Base-by-base conservation (phyloP, 768 basidiomycete species). In the Amanita exitialis region DNA sequence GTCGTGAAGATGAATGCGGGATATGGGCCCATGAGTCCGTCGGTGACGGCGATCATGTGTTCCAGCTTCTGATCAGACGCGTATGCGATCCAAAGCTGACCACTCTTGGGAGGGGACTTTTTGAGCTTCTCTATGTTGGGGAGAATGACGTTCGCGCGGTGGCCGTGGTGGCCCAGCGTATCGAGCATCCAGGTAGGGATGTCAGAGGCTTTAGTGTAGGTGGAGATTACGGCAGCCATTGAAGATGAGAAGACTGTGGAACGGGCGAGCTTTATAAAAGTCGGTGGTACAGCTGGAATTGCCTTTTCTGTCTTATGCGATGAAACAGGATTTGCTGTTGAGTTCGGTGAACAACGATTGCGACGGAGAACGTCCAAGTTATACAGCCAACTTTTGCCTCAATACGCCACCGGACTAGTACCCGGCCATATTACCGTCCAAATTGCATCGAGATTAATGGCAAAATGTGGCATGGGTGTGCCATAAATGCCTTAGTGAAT, bases 1-100 rank as follows among this genome's bases (percentile, higher is more conserved):
- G 69, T 67, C 21, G 69, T 75, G 59, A 72, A 76, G 25, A 89
- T 68, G 66, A 89, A 89, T 6, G 84, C 57, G 2, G 87, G 88
- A 55, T 88, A 84, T 43, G 67, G 59, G 1, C 77, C 84, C 45
- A 83, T 65, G 16, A 64, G 60, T 0, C 77, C 78, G 25, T 72
- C 62, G 0, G 82, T 85, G 56, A 78, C 78, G 9, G 83, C 75
- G 3, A 86, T 65, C 7, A 89, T 64, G 53, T 82, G 75, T 20
- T 75, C 70, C 38, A 83, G 62, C n/a, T 49, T 32, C 7, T 27
- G 41, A 1, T 51, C 23, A 0, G 55, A 56, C 7, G 57, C 56
- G 28, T 60, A 65, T 12, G 66, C 58, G 25, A 75, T 63, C 74
- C 74, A 77, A 4, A 62, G 49, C 42, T 71, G 61, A 9, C 58